Evolutionary conservation across 768 basidiomycete species (phyloP).

Genomic region (Tylopilus felleus): DNA sequence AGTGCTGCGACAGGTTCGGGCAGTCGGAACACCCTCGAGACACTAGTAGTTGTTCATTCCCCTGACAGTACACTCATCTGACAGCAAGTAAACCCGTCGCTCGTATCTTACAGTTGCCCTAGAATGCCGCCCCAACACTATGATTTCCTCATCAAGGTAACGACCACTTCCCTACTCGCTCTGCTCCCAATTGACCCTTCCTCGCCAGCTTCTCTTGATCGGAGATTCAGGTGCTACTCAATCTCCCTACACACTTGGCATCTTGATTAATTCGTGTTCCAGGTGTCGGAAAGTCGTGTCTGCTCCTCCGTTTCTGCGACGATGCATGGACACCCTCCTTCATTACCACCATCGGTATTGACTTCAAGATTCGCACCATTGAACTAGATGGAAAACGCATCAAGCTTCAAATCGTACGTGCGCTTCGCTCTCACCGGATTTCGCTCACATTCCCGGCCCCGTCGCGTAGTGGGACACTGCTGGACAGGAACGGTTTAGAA

Average conservation of each 20-base stretch:
- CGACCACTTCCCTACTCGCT: slow-evolving; percentile 7
- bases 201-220: slow-evolving; percentile 79
- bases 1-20: neutral
- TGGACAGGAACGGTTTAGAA: slow-evolving; percentile 97
- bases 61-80: neutral
- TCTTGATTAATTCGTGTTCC: slow-evolving; percentile 15
- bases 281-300: slow-evolving; percentile 97
- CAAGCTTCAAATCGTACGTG: slow-evolving; percentile 94
- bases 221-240: slow-evolving; percentile 78
- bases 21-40: neutral
- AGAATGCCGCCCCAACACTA: slow-evolving; percentile 90
- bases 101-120: neutral
- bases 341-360: slow-evolving; percentile 98
- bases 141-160: slow-evolving; percentile 93
- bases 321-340: slow-evolving; percentile 99
- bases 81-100: neutral
- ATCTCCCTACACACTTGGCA: neutral
- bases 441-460: neutral
- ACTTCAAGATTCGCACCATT: slow-evolving; percentile 99
- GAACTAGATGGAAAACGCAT: slow-evolving; percentile 97
- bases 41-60: neutral
- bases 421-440: neutral
- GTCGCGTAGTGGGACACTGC: slow-evolving; percentile 91
- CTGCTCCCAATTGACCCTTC: neutral
- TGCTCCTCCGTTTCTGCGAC: slow-evolving; percentile 96